A percentile compares a stretch with the other conserved stretches of the same genome.
These are phyloP conservation scores for Phyllosticta capitalensis DNA, from an alignment of 2,329 filamentous ascomycete genomes.

Conservation along the genomic window DNA sequence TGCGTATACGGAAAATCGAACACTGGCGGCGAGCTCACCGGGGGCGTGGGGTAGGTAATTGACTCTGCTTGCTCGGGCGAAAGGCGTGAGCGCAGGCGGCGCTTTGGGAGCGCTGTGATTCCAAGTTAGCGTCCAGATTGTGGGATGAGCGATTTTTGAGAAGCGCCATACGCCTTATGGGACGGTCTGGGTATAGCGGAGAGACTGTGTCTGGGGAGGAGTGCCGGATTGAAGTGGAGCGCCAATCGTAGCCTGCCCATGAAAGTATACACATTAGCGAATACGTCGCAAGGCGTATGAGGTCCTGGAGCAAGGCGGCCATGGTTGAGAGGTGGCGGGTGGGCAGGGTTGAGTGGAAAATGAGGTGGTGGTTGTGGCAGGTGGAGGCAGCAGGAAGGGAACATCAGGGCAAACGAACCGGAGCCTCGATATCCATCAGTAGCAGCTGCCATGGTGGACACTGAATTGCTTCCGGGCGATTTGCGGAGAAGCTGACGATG, in stretches of 20 bases:
- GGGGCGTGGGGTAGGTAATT: constrained; percentile 72
- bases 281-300: constrained; percentile 11
- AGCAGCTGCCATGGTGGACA: constrained; percentile 28
- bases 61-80: constrained; percentile 75
- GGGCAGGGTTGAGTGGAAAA: constrained; percentile 8
- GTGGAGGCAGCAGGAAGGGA: constrained; percentile 10
- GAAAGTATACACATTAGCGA: constrained; percentile 12
- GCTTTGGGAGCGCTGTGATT: constrained; percentile 64
- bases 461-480: neutral
- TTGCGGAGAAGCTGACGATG: neutral
- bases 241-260: constrained; percentile 32
- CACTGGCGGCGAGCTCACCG: constrained; percentile 60
- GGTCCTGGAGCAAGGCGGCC: constrained; percentile 21
- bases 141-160: constrained; percentile 1
- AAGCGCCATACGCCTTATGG: constrained; percentile 52
- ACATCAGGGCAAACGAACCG: constrained; percentile 24
- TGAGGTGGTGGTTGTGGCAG: constrained; percentile 11
- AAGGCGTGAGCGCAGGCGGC: constrained; percentile 76
- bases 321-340: constrained; percentile 19
- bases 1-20: constrained; percentile 58
- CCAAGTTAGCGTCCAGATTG: constrained; percentile 3
- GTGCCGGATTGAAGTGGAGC: constrained; percentile 26
- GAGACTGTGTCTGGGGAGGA: constrained; percentile 59
- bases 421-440: constrained; percentile 21
- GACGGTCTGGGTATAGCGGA: constrained; percentile 74